Percentiles rank a stretch among this genome's conserved stretches.
Conservation (phyloP, 2,329 filamentous ascomycete species). For the Elsinoe fawcettii region DNA sequence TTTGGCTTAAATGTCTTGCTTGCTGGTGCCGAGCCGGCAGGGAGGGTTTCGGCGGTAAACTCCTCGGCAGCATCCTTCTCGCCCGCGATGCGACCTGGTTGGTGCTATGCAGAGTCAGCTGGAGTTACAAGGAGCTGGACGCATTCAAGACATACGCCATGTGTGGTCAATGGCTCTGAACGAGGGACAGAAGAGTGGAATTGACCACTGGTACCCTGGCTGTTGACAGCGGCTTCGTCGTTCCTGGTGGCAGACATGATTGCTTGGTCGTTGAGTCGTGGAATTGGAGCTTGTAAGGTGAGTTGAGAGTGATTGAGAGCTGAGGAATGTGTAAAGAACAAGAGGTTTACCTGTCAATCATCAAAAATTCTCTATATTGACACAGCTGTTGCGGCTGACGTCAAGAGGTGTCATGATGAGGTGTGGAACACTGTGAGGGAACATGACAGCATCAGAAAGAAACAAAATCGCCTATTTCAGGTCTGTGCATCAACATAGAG, state of each 20-base stretch:
- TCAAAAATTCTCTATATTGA: neutral
- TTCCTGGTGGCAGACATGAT: slow-evolving; percentile 12
- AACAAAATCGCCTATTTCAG: neutral
- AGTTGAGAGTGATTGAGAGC: neutral
- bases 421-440: neutral
- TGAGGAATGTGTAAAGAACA: neutral
- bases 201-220: slow-evolving; percentile 7
- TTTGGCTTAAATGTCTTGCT: slow-evolving; percentile 40
- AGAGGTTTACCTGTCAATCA: neutral
- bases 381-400: neutral
- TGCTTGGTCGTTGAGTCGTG: neutral
- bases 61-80: slow-evolving; percentile 51
- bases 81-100: slow-evolving; percentile 9
- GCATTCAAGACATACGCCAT: neutral
- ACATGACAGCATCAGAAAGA: slow-evolving; percentile 8
- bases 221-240: slow-evolving; percentile 6
- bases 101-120: slow-evolving; percentile 8
- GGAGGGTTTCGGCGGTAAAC: slow-evolving; percentile 54
- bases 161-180: slow-evolving; percentile 10
- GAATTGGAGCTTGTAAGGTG: neutral
- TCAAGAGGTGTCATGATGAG: slow-evolving; percentile 13
- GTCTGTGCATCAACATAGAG: neutral
- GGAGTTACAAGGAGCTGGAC: neutral
- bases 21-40: slow-evolving; percentile 56
- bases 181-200: slow-evolving; percentile 1